Conservation (phyloP, 306 rosid species). For the Datisca glomerata region DNA sequence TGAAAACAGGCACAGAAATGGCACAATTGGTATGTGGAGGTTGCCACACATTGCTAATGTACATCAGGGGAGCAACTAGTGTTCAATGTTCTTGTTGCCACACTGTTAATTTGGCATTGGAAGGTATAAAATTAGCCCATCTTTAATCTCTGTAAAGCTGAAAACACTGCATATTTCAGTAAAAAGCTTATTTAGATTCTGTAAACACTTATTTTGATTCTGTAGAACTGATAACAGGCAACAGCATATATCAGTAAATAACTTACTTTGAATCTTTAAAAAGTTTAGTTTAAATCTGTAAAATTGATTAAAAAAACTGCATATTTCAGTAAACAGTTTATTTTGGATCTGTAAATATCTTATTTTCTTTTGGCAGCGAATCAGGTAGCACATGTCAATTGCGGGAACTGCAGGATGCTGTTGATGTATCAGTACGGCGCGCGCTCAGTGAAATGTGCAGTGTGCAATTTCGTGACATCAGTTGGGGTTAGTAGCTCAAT, state of each 20-base stretch:
- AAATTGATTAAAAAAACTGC: too few relatives aligned
- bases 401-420: conserved; percentile 89
- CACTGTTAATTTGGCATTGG: conserved; percentile 90
- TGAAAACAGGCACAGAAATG: conserved; percentile 94
- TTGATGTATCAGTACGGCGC: conserved; percentile 89
- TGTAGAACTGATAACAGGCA: too few relatives aligned
- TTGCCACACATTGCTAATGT: conserved; percentile 97
- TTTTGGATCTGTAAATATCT: too few relatives aligned
- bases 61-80: conserved; percentile 89
- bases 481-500: conserved; percentile 62
- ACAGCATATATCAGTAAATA: too few relatives aligned
- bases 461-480: conserved; percentile 93
- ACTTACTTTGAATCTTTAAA: too few relatives aligned
- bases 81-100: conserved; percentile 99
- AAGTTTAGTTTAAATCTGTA: too few relatives aligned
- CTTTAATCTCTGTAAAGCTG: too few relatives aligned
- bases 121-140: conserved; percentile 64
- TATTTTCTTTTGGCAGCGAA: conserved; percentile 62
- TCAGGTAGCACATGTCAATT: conserved; percentile 89
- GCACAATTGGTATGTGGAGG: conserved; percentile 98
- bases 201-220: too few relatives aligned
- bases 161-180: too few relatives aligned
- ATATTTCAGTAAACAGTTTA: too few relatives aligned
- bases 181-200: too few relatives aligned
- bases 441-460: conserved; percentile 90